Conservation (phyloP, 2,329 filamentous ascomycete species). For the Trichophyton verrucosum region DNA sequence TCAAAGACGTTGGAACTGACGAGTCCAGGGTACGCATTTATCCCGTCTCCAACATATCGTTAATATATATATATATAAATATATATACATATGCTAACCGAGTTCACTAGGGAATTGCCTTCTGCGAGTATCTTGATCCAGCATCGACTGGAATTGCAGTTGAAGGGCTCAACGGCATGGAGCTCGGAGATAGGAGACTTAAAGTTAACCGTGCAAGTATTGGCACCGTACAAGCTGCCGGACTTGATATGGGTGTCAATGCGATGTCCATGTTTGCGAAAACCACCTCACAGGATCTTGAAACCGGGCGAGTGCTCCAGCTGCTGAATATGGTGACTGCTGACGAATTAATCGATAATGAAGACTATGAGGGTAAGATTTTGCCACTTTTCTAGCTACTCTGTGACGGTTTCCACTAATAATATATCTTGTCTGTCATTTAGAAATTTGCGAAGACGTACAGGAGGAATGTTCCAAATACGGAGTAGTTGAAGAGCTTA, state of each 20-base stretch:
- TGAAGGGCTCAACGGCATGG: conserved; percentile 84
- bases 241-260: conserved; percentile 89
- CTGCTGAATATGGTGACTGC: conserved; percentile 97
- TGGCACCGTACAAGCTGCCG: conserved; percentile 81
- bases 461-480: conserved; percentile 88
- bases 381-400: neutral
- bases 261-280: conserved; percentile 97
- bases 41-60: neutral
- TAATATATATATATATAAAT: neutral
- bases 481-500: conserved; percentile 72
- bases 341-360: conserved; percentile 83
- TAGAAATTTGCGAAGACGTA: conserved; percentile 95
- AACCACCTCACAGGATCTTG: conserved; percentile 65
- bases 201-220: conserved; percentile 84
- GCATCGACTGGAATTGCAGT: conserved; percentile 67
- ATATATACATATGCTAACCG: neutral
- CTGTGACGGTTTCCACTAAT: neutral
- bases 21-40: conserved; percentile 62
- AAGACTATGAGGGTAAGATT: conserved; percentile 79
- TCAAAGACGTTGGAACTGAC: conserved; percentile 73
- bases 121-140: conserved; percentile 84
- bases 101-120: conserved; percentile 66
- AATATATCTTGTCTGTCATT: neutral
- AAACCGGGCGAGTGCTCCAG: conserved; percentile 74
- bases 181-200: conserved; percentile 73